Evolutionary conservation across 495 filamentous ascomycete species (phyloP).

Genomic region (Aspergillus bertholletiae): DNA sequence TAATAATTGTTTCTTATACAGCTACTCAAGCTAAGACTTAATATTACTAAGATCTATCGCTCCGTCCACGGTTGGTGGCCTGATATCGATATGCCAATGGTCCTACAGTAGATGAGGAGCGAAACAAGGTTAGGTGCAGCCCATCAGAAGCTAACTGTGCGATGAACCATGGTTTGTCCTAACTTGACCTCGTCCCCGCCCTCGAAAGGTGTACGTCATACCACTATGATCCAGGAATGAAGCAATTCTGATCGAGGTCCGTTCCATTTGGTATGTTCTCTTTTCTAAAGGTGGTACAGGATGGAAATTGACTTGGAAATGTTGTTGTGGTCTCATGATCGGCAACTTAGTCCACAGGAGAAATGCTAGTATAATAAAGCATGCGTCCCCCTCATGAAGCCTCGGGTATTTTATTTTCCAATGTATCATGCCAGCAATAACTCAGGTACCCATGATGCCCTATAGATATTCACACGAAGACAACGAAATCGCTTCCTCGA

Average conservation of each 20-base stretch:
- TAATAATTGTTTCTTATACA: no score
- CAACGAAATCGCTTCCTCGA: neutral
- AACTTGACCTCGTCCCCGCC: neutral
- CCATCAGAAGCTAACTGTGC: no score
- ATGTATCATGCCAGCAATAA: no score
- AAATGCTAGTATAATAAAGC: neutral
- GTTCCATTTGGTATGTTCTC: neutral
- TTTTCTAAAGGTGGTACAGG: no score
- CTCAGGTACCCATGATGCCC: neutral
- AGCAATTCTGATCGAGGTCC: neutral
- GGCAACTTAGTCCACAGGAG: no score
- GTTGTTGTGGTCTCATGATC: no score
- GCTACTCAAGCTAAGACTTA: no score
- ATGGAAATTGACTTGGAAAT: neutral
- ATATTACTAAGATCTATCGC: no score
- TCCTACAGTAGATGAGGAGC: no score
- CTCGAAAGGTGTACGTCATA: neutral
- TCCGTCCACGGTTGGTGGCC: no score
- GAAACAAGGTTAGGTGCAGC: no score
- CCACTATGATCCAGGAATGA: neutral
- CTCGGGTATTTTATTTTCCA: neutral
- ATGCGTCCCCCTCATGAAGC: neutral
- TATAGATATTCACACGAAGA: neutral
- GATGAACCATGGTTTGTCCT: neutral
- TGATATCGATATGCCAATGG: no score